These are phyloP conservation scores for Datisca glomerata DNA, from an alignment of 306 rosid genomes.

Conservation along the genomic window DNA sequence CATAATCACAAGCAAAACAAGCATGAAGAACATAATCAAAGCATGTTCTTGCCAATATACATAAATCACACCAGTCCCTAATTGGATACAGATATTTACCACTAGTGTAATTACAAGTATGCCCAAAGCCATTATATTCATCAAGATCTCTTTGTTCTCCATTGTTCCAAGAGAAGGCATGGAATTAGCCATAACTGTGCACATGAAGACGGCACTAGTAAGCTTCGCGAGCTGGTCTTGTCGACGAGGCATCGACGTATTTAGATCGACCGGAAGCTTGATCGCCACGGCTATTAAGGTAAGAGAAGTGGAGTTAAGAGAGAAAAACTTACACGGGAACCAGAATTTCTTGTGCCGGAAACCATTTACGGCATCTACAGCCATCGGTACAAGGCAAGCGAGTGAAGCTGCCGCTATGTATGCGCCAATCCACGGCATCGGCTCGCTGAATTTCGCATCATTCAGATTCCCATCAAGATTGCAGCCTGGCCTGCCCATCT, in stretches of 20 bases:
- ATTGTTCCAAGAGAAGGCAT: slow-evolving; percentile 82
- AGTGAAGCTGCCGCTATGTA: slow-evolving; percentile 71
- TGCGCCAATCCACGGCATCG: slow-evolving; percentile 89
- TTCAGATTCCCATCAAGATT: slow-evolving; percentile 36
- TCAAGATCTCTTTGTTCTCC: slow-evolving; percentile 40
- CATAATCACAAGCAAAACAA: slow-evolving; percentile 43
- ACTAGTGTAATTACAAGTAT: slow-evolving; percentile 65
- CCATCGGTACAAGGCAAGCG: slow-evolving; percentile 44
- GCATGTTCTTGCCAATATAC: slow-evolving; percentile 58
- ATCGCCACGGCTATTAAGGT: slow-evolving; percentile 51
- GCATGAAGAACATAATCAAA: slow-evolving; percentile 45
- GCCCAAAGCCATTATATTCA: slow-evolving; percentile 60
- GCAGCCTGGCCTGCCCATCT: slow-evolving; percentile 50
- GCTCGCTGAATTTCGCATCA: slow-evolving; percentile 50
- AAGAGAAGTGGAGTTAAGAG: slow-evolving; percentile 71
- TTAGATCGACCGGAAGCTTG: slow-evolving; percentile 65
- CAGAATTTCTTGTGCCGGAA: slow-evolving; percentile 45
- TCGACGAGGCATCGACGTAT: slow-evolving; percentile 71
- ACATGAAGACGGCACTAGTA: slow-evolving; percentile 54
- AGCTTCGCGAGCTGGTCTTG: slow-evolving; percentile 77
- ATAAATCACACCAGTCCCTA: slow-evolving; percentile 77
- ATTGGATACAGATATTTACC: slow-evolving; percentile 61
- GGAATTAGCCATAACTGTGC: slow-evolving; percentile 60
- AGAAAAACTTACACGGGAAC: slow-evolving; percentile 66
- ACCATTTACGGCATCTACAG: slow-evolving; percentile 45